phyloP scores from a whole-genome alignment of 2,329 filamentous ascomycete genomes.

The Cryphonectria japonica region DNA sequence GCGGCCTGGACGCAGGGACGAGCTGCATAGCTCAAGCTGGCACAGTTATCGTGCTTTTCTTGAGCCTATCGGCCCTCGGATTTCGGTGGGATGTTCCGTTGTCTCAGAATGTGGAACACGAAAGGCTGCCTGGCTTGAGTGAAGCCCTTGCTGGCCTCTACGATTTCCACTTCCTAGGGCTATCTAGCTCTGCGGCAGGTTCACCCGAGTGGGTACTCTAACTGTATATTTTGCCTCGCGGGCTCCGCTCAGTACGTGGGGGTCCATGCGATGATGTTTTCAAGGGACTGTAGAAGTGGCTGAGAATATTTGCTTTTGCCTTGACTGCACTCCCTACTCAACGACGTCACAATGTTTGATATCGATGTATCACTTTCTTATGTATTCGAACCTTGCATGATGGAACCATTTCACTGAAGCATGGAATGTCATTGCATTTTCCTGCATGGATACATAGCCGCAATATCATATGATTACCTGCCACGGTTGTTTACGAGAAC shows the following conservation, averaged over 20 bases:
- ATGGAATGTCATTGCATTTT: background rate
- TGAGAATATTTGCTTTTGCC: background rate
- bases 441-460: background rate
- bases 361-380: background rate
- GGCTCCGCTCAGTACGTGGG: background rate
- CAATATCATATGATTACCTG: background rate
- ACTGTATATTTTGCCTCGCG: background rate
- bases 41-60: background rate
- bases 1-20: background rate
- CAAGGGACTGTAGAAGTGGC: background rate
- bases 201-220: background rate
- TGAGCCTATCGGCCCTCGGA: background rate
- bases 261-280: background rate
- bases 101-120: slow-evolving; percentile 10
- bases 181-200: background rate
- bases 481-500: background rate
- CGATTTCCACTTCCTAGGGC: background rate
- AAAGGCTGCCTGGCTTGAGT: background rate
- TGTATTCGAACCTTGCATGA: background rate
- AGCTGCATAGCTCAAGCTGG: background rate
- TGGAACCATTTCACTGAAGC: background rate
- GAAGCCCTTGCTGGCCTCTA: background rate
- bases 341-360: background rate
- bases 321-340: background rate
- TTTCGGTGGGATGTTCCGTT: background rate